These are phyloP conservation scores for Trebouxiophyceae sp. DNA, from an alignment of 163 green algal genomes.

Conservation along the genomic window DNA sequence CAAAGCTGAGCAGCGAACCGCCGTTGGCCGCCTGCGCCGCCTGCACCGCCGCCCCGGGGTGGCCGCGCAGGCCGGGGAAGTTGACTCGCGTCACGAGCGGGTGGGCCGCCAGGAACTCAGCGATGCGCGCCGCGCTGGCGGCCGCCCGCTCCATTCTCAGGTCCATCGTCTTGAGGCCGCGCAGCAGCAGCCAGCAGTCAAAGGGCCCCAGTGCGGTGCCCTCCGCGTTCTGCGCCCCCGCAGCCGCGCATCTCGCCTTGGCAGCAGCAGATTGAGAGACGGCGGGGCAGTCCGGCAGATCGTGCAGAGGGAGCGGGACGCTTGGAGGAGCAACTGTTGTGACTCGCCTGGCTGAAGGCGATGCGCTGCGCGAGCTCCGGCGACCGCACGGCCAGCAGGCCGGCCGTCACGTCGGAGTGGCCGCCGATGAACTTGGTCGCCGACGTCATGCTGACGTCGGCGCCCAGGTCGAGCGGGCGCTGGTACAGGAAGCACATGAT, in stretches of 20 bases:
- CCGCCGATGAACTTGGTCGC: conserved; percentile 95
- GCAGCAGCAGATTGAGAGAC: no score
- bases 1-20: conserved; percentile 73
- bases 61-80: conserved; percentile 73
- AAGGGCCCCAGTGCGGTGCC: conserved; percentile 81
- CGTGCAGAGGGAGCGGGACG: no score
- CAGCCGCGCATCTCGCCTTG: no score
- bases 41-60: conserved; percentile 7
- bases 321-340: not conserved
- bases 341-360: conserved; percentile 35
- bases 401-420: conserved; percentile 91
- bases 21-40: conserved; percentile 41
- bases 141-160: conserved; percentile 84
- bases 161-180: conserved; percentile 96
- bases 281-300: no score
- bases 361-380: conserved; percentile 53
- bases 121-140: conserved; percentile 41
- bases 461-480: conserved; percentile 84
- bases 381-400: conserved; percentile 81
- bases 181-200: conserved; percentile 93
- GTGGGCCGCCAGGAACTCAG: conserved; percentile 71
- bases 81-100: conserved; percentile 79
- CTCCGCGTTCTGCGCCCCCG: conserved; percentile 83
- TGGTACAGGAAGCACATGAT: conserved; percentile 91
- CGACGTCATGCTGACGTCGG: conserved; percentile 95